Conservation (phyloP, 805 yeast species). For the Hermanozyma aechmeae region DNA sequence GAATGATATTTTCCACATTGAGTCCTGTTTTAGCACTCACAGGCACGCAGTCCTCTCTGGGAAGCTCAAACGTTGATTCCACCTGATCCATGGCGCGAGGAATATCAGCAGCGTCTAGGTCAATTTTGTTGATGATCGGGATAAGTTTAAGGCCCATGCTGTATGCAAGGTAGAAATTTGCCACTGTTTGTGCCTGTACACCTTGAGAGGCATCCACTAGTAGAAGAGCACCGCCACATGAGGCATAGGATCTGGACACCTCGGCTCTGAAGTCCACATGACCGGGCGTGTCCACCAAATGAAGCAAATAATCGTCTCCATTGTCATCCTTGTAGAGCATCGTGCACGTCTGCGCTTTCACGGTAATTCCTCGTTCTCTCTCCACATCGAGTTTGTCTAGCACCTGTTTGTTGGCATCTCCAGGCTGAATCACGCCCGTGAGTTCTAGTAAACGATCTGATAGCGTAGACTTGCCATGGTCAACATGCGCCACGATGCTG, state of each 20-base stretch:
- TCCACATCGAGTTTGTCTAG: constrained; percentile 90
- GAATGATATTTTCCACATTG: constrained; percentile 70
- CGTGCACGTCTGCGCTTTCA: constrained; percentile 93
- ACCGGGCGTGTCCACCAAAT: constrained; percentile 95
- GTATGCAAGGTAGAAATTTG: constrained; percentile 86
- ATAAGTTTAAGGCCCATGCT: constrained; percentile 72
- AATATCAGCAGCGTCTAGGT: constrained; percentile 79
- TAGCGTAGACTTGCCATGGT: constrained; percentile 81
- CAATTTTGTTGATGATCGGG: constrained; percentile 90
- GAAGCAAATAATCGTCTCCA: constrained; percentile 70
- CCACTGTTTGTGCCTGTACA: constrained; percentile 97
- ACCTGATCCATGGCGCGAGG: constrained; percentile 76
- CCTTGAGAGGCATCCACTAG: constrained; percentile 95
- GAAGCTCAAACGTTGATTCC: constrained; percentile 74
- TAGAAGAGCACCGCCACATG: constrained; percentile 89
- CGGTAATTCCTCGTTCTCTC: constrained; percentile 92
- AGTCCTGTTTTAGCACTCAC: constrained; percentile 91
- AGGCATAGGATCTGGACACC: constrained; percentile 88
- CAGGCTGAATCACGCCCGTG: constrained; percentile 80
- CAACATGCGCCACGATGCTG: constrained; percentile 94
- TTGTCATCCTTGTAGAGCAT: constrained; percentile 68
- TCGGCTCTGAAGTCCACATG: constrained; percentile 95
- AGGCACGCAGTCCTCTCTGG: constrained; percentile 61
- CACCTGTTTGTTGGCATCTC: constrained; percentile 64
- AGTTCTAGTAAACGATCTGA: constrained; percentile 82